Evolutionary conservation across 352 stramenopile genomes (phyloP).

Genomic region (Phytophthora sp.): DNA sequence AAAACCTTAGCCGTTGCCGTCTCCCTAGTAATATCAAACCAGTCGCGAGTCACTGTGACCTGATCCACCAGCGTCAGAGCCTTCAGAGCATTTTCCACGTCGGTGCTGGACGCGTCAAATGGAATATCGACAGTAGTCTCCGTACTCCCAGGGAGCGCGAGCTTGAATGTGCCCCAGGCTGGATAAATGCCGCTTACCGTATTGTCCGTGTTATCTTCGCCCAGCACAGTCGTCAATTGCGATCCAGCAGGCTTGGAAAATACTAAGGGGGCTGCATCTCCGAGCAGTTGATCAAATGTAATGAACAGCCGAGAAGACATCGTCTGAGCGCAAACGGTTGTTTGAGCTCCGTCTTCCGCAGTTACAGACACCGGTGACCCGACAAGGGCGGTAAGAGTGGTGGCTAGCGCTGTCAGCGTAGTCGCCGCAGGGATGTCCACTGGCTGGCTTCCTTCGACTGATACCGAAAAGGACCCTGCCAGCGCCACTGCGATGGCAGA

Average conservation of each 20-base stretch:
- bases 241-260: constrained; percentile 40
- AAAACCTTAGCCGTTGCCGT: constrained; percentile 29
- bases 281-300: constrained; percentile 64
- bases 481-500: constrained; percentile 38
- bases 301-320: constrained; percentile 72
- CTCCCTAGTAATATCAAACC: constrained; percentile 67
- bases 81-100: constrained; percentile 78
- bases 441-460: constrained; percentile 44
- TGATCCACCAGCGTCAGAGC: constrained; percentile 77
- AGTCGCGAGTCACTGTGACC: constrained; percentile 79
- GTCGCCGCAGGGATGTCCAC: constrained; percentile 50
- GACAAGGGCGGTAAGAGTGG: constrained; percentile 36
- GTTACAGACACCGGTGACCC: constrained; percentile 21
- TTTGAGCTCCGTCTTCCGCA: constrained; percentile 30
- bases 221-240: constrained; percentile 40
- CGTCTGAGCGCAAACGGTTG: constrained; percentile 51
- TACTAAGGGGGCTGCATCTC: constrained; percentile 61
- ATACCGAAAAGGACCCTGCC: constrained; percentile 61
- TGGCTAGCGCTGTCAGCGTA: constrained; percentile 33
- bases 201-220: constrained; percentile 58
- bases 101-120: constrained; percentile 63
- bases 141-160: constrained; percentile 53
- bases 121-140: constrained; percentile 61
- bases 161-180: constrained; percentile 85
- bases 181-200: constrained; percentile 81